Base-by-base conservation (phyloP, 2,329 filamentous ascomycete genomes). In the Colletotrichum endophyticum region DNA sequence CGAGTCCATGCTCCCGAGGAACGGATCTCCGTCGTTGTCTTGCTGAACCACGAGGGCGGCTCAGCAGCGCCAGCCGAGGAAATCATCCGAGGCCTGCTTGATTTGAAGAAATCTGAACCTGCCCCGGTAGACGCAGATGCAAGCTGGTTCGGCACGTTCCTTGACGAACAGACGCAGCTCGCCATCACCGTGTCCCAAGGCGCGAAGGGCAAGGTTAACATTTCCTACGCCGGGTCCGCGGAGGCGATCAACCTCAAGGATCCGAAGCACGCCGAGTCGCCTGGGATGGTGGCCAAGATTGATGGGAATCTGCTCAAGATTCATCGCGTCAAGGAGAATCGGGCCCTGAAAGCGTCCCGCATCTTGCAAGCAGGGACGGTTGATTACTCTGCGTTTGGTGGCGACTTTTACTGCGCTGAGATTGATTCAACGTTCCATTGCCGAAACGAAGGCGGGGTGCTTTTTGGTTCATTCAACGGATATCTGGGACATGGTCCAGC, bases 381-480 rank as follows among this genome's bases (percentile, higher is more conserved):
- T 15, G 3, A 56, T 34, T 84, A 85, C 59, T 79, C 82, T 3
- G 74, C 83, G 6, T 34, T 71, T 25, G 82, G 81, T 19, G 86
- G 86, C 53, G 63, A 75, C 2, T 88, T 86, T 75, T 72, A 79
- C 30, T 85, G 82, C 70, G 79, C 78, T 2, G 85, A 87, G 49
- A 78, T 82, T 2, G 83, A 86, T 7, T 87, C 84, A 6, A 82
- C 77, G 0, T 84, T 88, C 76, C 79, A 81, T 59, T 83, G 83
- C 71, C 79, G 73, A 6, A 85, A 85, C 7, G 77, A 78, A 7
- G 82, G 82, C n/a, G 83, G 81, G 11, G 79, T 85, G 73, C 69
- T 88, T n/a, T 87, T 87, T 72, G 87, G 85, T 8, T 79, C 80
- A 3, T 88, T 88, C 73, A 82, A 85, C 69, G 86, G 86, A 7